Percentiles rank a stretch among this genome's conserved stretches.
Evolutionary conservation across 23 red algal species (phyloP).

Genomic region (Pyropia haitanensis): DNA sequence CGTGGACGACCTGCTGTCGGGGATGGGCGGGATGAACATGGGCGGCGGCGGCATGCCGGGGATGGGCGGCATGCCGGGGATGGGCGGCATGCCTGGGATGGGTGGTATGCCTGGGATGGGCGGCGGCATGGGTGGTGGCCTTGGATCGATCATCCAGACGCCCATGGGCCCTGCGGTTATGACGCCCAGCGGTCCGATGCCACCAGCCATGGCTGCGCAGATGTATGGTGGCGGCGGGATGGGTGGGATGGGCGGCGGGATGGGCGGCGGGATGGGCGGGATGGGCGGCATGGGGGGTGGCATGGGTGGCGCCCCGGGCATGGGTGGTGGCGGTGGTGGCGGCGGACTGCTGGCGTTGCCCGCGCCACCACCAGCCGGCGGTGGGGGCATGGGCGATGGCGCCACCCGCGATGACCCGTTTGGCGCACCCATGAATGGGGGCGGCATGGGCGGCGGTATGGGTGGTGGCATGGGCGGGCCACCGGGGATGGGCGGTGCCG

Average conservation of each 20-base stretch:
- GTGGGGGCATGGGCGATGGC: neutral
- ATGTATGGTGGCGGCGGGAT: slow-evolving; percentile 47
- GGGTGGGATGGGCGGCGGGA: slow-evolving; percentile 32
- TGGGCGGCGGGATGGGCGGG: slow-evolving; percentile 31
- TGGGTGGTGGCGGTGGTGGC: neutral
- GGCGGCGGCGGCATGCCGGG: neutral
- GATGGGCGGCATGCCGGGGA: slow-evolving; percentile 4
- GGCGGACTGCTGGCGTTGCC: neutral
- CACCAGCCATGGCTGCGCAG: slow-evolving; percentile 68
- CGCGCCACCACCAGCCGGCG: neutral
- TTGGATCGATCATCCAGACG: slow-evolving; percentile 60
- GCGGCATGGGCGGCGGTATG: slow-evolving; percentile 34
- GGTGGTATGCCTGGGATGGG: slow-evolving; percentile 7
- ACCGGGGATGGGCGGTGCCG: slow-evolving; percentile 21
- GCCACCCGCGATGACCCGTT: neutral
- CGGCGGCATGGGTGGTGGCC: slow-evolving; percentile 16
- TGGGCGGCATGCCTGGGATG: slow-evolving; percentile 6
- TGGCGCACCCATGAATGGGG: neutral
- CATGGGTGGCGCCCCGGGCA: slow-evolving; percentile 30
- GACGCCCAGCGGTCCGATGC: slow-evolving; percentile 54
- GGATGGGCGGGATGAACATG: slow-evolving; percentile 17
- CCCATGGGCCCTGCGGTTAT: slow-evolving; percentile 65
- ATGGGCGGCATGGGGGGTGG: slow-evolving; percentile 33
- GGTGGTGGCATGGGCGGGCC: slow-evolving; percentile 9
- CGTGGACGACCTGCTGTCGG: slow-evolving; percentile 55